A percentile compares a stretch with the other conserved stretches of the same genome.
phyloP scores from a whole-genome alignment of 2,329 filamentous ascomycete species.

The Aspergillus sp. region DNA sequence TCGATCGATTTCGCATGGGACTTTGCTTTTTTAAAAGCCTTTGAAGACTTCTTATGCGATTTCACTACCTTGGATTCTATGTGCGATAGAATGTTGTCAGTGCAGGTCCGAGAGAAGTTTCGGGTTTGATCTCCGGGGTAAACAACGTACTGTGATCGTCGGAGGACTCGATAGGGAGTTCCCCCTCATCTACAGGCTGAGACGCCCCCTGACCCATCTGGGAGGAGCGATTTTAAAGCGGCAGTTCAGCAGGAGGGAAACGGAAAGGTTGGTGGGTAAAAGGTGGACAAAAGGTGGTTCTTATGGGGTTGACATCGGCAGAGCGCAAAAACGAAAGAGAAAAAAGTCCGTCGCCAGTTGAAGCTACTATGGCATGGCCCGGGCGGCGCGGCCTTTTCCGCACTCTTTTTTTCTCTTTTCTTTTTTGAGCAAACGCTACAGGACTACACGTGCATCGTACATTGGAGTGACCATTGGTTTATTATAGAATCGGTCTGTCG shows the following conservation, averaged over 20 bases:
- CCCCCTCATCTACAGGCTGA: constrained; percentile 11
- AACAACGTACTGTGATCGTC: constrained; percentile 11
- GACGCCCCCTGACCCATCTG: constrained; percentile 23
- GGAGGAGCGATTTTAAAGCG: background rate
- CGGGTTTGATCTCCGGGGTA: background rate
- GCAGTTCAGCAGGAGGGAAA: background rate
- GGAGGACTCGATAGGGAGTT: background rate
- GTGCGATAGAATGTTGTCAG: background rate
- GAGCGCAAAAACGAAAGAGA: background rate
- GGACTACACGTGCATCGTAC: background rate
- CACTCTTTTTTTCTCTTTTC: background rate
- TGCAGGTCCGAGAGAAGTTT: background rate
- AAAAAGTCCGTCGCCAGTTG: background rate
- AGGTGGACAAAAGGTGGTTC: background rate
- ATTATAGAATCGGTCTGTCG: background rate
- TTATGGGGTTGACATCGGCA: background rate
- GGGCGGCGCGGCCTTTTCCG: background rate
- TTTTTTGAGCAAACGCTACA: background rate
- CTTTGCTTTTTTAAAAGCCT: background rate
- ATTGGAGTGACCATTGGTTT: background rate
- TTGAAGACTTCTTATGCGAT: background rate
- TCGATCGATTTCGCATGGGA: background rate
- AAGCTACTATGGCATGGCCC: background rate
- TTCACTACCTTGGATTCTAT: background rate
- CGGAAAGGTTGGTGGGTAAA: background rate